Evolutionary conservation across 495 filamentous ascomycete species (phyloP), one percentile per base, ranked within the genome.

Genomic region (Annulohypoxylon maeteangense): DNA sequence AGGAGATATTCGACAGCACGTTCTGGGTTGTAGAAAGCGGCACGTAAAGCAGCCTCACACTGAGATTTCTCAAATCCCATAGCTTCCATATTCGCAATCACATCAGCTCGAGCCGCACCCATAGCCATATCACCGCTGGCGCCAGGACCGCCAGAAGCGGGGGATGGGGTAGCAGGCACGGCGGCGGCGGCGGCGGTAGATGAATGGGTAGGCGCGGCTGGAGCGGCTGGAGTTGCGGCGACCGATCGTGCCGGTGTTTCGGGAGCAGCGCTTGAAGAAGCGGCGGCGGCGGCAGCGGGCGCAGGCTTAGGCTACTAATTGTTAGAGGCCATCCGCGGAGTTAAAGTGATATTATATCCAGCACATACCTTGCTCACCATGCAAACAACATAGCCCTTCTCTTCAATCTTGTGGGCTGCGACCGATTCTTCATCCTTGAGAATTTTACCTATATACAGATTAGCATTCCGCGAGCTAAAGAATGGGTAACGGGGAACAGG

Each of bases 381-480:
- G 81, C 95, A 99, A 45, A 99, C 96, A 73, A 99, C 91, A 79
- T 97, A 98, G 23, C 95, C 95, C 87, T 98, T 99, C 87, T 98
- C 95, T 82, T 99, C 95, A 65, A 99, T 97, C 82, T 91, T 96
- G 84, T 97, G 98, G 4, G 91, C 92, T 78, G 94, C 93, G 71
- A 98, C 90, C 14, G 95, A 95, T 74, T 97, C 95, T 67, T 90
- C 92, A 92, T 99, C 95, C 81, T 97, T 92, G 66, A 99, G 86
- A 68, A 99, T 97, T 83, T 99, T 99, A 81, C 95, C 94, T 98
- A 71, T 51, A 16, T 25, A 14, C 8, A 45, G 14, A 62, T 77
- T 59, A 77, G 56, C 53, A 73, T 29, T 42, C 42, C 38, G 36
- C 11, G 34, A 61, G 10, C 31, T 31, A 34, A 8, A 11, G 51